Evolutionary conservation across 371 early-diverging fungal genomes (phyloP).

Genomic region (Blakeslea trispora): DNA sequence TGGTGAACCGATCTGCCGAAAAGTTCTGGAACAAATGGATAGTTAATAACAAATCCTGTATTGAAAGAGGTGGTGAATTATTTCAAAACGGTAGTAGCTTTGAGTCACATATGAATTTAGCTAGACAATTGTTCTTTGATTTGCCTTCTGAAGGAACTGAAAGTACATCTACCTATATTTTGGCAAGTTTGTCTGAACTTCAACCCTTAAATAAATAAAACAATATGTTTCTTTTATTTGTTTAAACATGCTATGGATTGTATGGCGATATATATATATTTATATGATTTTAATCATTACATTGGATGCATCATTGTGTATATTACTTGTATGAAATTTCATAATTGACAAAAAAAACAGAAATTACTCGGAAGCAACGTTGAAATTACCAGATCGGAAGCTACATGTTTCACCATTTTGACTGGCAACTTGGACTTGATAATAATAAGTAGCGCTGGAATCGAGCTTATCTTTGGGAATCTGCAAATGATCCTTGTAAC

Average conservation of each 20-base stretch:
- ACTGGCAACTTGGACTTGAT: slow-evolving; percentile 21
- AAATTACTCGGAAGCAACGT: slow-evolving; percentile 19
- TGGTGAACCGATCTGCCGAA: slow-evolving; percentile 65
- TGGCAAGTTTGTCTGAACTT: slow-evolving; percentile 2
- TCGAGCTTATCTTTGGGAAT: slow-evolving; percentile 19
- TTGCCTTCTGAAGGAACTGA: slow-evolving; percentile 69
- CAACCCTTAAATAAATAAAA: neutral
- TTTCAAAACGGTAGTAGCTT: slow-evolving; percentile 35
- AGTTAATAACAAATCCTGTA: slow-evolving; percentile 28
- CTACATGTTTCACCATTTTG: slow-evolving; percentile 24
- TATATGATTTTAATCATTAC: neutral
- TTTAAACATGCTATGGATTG: neutral
- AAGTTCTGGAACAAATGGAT: slow-evolving; percentile 72
- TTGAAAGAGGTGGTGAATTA: slow-evolving; percentile 7
- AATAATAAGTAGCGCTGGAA: slow-evolving; percentile 22
- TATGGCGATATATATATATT: neutral
- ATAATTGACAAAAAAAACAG: neutral
- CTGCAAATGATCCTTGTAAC: slow-evolving; percentile 27
- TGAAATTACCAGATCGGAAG: slow-evolving; percentile 30
- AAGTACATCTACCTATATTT: slow-evolving; percentile 64
- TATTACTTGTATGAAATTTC: neutral
- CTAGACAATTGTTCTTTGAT: slow-evolving; percentile 81
- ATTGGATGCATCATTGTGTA: neutral
- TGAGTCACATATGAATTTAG: slow-evolving; percentile 61
- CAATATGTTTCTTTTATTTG: neutral